Base-by-base conservation (phyloP, 495 filamentous ascomycete genomes). In the Penicillium macrosclerotiorum region DNA sequence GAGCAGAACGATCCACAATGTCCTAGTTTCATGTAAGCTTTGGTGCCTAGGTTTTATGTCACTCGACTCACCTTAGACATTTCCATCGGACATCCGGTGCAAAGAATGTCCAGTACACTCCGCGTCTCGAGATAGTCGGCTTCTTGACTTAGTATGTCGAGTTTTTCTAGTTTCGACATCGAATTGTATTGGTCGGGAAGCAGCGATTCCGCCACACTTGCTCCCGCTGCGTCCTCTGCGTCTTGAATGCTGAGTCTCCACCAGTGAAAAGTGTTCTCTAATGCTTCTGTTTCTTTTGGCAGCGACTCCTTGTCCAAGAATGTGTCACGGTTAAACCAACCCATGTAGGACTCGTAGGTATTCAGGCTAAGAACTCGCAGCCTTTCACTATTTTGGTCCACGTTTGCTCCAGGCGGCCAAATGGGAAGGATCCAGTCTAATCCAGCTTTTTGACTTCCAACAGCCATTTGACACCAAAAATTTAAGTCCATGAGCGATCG, bases 381-480 rank as follows among this genome's bases (percentile, higher is more conserved):
- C 8, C 66, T 74, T 32, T 85, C 69, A 3, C 83, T 83, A 35
- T 84, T 59, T 13, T 76, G 68, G 52, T 91, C 84, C 3, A 85
- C 54, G 57, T 91, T 88, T 3, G 69, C 59, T 0, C 85, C 84
- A 17, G 70, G 78, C 12, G 89, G 86, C 81, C 82, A 91, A 29
- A 76, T 40, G 75, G 83, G 64, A 80, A 87, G 51, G 45, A 93
- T 85, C 94, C 94, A 99, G 40, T 93, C 89, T 18, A 95, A 74
- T 2, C 92, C 91, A 1, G 88, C 85, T 59, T 87, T 88, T 11
- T 80, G 74, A 55, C 94, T 92, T n/a, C 94, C 94, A 19, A 97
- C 80, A 1, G 81, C 90, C 65, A 97, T 90, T 65, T 96, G 93
- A 56, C 94, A 97, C 90, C 90, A 96, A 63, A 93, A 95, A 51